Percentiles rank a stretch among this genome's conserved stretches.
phyloP scores from a whole-genome alignment of 2,329 filamentous ascomycete species.

The Neoarthrinium moseri region DNA sequence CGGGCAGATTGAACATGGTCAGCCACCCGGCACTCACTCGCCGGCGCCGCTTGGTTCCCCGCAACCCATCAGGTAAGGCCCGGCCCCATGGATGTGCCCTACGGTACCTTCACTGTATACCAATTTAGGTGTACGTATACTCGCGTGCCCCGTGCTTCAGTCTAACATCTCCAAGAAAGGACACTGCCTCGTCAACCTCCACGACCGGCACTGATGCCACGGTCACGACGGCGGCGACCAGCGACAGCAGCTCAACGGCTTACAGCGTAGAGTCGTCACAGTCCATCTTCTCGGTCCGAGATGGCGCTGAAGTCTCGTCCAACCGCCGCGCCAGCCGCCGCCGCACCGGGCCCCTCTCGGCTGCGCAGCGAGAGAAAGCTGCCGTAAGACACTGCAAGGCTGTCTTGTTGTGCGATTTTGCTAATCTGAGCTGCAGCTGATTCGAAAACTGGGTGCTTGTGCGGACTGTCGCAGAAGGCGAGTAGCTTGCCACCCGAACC shows the following conservation, averaged over 20 bases:
- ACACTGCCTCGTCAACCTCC: conserved; percentile 53
- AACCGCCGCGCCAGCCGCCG: conserved; percentile 55
- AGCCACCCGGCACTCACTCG: background rate
- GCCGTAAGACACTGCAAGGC: conserved; percentile 44
- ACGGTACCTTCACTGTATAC: no score
- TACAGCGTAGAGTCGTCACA: conserved; percentile 55
- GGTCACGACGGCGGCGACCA: conserved; percentile 31
- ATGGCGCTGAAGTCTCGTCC: conserved; percentile 53
- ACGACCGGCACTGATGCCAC: conserved; percentile 45
- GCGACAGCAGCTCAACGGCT: conserved; percentile 48
- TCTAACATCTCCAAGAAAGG: conserved; percentile 34
- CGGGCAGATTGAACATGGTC: background rate
- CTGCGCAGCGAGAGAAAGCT: conserved; percentile 57
- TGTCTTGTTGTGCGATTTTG: no score
- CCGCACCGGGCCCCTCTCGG: conserved; percentile 58
- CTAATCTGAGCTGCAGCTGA: conserved; percentile 21
- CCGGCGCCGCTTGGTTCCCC: conserved; percentile 24
- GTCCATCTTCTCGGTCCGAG: conserved; percentile 55
- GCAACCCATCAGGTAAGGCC: conserved; percentile 43
- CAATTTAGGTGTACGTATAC: background rate
- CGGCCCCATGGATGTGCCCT: conserved; percentile 48
- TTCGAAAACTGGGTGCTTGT: conserved; percentile 59
- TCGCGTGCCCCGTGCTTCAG: background rate
- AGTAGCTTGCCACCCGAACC: conserved; percentile 59
- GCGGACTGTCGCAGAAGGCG: conserved; percentile 53